These are phyloP conservation scores for Didymella exigua DNA, from an alignment of 2,329 filamentous ascomycete species.

Conservation along the genomic window DNA sequence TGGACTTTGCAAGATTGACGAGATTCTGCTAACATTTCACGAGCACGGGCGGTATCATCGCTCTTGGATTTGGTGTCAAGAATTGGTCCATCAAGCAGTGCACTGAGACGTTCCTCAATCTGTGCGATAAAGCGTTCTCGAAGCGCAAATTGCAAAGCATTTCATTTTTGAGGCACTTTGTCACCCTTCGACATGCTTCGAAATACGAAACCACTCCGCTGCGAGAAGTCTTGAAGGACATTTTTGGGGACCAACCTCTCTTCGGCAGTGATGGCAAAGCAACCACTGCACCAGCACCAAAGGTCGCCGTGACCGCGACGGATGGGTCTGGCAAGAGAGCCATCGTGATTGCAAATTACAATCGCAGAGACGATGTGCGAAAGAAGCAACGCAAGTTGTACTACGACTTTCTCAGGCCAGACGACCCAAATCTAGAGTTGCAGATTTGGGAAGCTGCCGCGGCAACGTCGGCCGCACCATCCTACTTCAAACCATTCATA, in stretches of 20 bases:
- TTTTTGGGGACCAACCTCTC: background rate
- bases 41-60: conserved; percentile 51
- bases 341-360: background rate
- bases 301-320: background rate
- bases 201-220: background rate
- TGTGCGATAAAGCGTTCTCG: background rate
- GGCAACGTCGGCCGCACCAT: conserved; percentile 53
- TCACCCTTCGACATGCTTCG: background rate
- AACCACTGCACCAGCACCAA: background rate
- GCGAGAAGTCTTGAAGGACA: background rate
- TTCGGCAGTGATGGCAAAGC: background rate
- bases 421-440: background rate
- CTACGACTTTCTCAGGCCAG: background rate
- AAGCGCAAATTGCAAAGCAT: background rate
- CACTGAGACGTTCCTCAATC: background rate
- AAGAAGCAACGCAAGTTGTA: background rate
- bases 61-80: background rate
- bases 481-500: conserved; percentile 52
- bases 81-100: background rate
- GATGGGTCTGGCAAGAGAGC: background rate
- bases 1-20: background rate
- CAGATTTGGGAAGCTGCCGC: conserved; percentile 36
- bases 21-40: background rate
- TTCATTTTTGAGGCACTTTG: background rate
- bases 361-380: background rate